Evolutionary conservation across 2,329 filamentous ascomycete genomes (phyloP).

Genomic region (Alternaria gaisen): DNA sequence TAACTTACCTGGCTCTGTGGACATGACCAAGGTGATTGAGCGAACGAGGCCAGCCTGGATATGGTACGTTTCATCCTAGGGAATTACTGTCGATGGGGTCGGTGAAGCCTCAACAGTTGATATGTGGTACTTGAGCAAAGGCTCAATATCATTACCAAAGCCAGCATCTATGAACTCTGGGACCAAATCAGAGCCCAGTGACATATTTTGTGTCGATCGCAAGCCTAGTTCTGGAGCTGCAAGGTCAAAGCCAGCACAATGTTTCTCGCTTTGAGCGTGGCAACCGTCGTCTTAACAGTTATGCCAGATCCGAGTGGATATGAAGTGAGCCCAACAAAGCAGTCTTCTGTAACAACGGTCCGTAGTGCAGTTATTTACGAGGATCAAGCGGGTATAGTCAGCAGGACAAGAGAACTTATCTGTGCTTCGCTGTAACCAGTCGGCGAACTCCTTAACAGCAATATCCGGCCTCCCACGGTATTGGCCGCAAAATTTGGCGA

Average conservation of each 20-base stretch:
- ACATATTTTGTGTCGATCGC: not conserved
- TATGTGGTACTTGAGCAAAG: not conserved
- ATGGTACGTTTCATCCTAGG: not conserved
- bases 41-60: not conserved
- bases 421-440: slow-evolving; percentile 14
- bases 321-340: too few relatives aligned
- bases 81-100: not conserved
- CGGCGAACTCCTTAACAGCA: slow-evolving; percentile 20
- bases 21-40: slow-evolving; percentile 1
- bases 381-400: not conserved
- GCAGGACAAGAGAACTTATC: slow-evolving; percentile 16
- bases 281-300: not conserved
- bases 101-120: not conserved
- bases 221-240: not conserved
- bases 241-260: not conserved
- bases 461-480: slow-evolving; percentile 19
- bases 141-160: not conserved
- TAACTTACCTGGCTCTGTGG: slow-evolving; percentile 1
- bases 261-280: too few relatives aligned
- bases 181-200: not conserved
- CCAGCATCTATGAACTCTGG: not conserved
- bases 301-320: too few relatives aligned
- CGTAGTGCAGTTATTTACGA: too few relatives aligned
- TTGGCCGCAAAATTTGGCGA: slow-evolving; percentile 17
- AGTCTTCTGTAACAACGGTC: too few relatives aligned